Conservation (phyloP, 1,139 yeast species). For the Geotrichum europaeum region DNA sequence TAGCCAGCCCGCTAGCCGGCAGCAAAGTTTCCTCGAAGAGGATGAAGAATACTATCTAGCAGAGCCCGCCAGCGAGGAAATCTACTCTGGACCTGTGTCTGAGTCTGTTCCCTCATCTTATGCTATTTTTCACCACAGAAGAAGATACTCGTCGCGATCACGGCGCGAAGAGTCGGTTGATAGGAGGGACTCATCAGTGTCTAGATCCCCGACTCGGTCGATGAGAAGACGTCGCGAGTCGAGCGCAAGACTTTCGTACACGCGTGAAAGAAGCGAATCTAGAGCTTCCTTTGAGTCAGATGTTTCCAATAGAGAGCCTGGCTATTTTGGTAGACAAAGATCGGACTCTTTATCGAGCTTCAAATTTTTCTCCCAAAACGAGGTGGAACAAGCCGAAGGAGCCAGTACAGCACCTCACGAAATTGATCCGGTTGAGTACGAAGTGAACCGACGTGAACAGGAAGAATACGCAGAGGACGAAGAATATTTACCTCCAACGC, state of each 20-base stretch:
- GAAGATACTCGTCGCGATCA: slow-evolving; percentile 34
- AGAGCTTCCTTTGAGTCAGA: slow-evolving; percentile 29
- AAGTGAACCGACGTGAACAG: slow-evolving; percentile 34
- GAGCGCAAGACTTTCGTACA: slow-evolving; percentile 25
- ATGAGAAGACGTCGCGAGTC: slow-evolving; percentile 2
- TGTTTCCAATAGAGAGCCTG: slow-evolving; percentile 14
- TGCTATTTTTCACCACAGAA: slow-evolving; percentile 71
- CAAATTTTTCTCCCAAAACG: slow-evolving; percentile 74
- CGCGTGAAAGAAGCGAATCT: slow-evolving; percentile 7
- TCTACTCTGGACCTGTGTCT: slow-evolving; percentile 85
- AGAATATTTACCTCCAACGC: slow-evolving; percentile 18
- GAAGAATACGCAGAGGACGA: slow-evolving; percentile 32
- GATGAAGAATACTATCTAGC: slow-evolving; percentile 26
- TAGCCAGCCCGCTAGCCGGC: neutral
- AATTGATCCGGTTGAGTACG: slow-evolving; percentile 40
- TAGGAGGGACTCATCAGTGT: slow-evolving; percentile 8
- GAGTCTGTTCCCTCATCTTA: slow-evolving; percentile 88
- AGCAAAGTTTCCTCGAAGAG: slow-evolving; percentile 3
- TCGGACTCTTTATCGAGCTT: slow-evolving; percentile 41
- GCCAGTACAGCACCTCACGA: slow-evolving; percentile 67
- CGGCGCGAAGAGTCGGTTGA: slow-evolving; percentile 21
- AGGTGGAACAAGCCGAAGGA: slow-evolving; percentile 82
- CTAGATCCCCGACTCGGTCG: slow-evolving; percentile 11
- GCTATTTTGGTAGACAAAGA: slow-evolving; percentile 19
- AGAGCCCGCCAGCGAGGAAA: slow-evolving; percentile 48